Evolutionary conservation across 1,284 basidiomycete species (phyloP).

Genomic region (Coriolopsis trogii): DNA sequence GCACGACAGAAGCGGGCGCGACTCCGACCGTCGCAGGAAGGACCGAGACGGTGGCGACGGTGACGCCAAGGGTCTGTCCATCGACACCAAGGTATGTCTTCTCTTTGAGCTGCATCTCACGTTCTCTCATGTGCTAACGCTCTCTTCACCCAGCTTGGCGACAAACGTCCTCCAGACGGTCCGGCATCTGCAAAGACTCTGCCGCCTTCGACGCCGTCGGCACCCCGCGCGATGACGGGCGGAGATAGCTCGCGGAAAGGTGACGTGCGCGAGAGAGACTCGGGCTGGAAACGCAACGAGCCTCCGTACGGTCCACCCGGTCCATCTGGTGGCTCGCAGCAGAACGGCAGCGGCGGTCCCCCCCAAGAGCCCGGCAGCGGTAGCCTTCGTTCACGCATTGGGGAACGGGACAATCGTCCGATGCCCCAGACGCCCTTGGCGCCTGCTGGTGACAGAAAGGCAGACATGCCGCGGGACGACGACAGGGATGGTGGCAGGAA

Average conservation of each 20-base stretch:
- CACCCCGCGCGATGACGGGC: slow-evolving; percentile 66
- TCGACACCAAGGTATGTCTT: slow-evolving; percentile 59
- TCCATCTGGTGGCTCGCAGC: slow-evolving; percentile 10
- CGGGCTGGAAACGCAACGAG: slow-evolving; percentile 32
- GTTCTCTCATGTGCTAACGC: not conserved
- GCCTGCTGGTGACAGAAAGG: slow-evolving; percentile 13
- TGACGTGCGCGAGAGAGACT: slow-evolving; percentile 29
- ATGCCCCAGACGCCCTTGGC: slow-evolving; percentile 40
- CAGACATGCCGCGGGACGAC: slow-evolving; percentile 45
- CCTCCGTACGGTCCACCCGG: slow-evolving; percentile 18
- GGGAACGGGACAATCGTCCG: slow-evolving; percentile 51
- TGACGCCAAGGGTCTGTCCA: slow-evolving; percentile 43
- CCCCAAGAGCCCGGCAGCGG: slow-evolving; percentile 30
- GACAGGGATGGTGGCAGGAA: slow-evolving; percentile 66
- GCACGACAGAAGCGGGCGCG: slow-evolving; percentile 59
- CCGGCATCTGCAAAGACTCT: slow-evolving; percentile 47
- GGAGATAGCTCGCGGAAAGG: slow-evolving; percentile 30
- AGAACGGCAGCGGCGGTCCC: too few relatives aligned
- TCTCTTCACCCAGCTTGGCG: slow-evolving; percentile 41
- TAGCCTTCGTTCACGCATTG: slow-evolving; percentile 69
- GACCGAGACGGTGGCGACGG: slow-evolving; percentile 58
- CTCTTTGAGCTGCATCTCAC: not conserved
- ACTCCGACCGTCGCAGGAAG: slow-evolving; percentile 66
- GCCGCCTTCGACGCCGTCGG: slow-evolving; percentile 66
- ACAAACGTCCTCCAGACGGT: slow-evolving; percentile 62